Evolutionary conservation across 2,329 filamentous ascomycete genomes (phyloP), one percentile per base, ranked within the genome.

Genomic region (Pseudogymnoascus sp.): DNA sequence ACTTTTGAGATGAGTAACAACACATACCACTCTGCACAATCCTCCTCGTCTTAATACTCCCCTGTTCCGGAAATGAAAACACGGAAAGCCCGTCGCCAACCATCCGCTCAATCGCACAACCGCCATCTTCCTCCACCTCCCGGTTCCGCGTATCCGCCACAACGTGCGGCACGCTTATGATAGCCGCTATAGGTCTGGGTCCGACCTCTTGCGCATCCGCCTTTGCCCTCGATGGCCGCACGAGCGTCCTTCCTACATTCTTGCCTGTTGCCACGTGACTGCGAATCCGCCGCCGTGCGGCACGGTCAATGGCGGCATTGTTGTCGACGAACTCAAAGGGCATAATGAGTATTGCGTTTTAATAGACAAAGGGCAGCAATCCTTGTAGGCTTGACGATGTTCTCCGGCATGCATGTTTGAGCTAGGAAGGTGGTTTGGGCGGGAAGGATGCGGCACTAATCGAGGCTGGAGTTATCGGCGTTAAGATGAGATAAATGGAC

Each of bases 191-290:
- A 57, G 50, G n/a, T 19, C 28, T n/a, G 3, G 4, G 1, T 57
- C 50, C 50, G 9, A 17, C 15, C 47, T 47, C 42, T 31, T 10
- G 28, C 35, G 19, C 17, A 33, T 4, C 2, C 3, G 26, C n/a
- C 47, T 61, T 63, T 21, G 40, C 57, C 36, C 61, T 60, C 2
- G 64, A 65, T 11, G 62, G 62, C 19, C 60, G 64, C 15, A 53
- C 44, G 38, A 62, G 33, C 19, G 40, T 57, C 33, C 64, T 66
- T 4, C 63, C 64, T 17, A n/a, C 57, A 40, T 69, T 69, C 61
- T 66, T 69, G n/a, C 68, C 67, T 15, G 33, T 33, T 53, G 66
- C 66, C 21, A 67, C 67, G 65, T 67, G 67, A 60, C 66, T 67
- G 4, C 67, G 62, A 13, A 68, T 68, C 9, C 63, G 53, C 53